phyloP scores from a whole-genome alignment of 2,329 filamentous ascomycete species.

The Claviceps paspali region DNA sequence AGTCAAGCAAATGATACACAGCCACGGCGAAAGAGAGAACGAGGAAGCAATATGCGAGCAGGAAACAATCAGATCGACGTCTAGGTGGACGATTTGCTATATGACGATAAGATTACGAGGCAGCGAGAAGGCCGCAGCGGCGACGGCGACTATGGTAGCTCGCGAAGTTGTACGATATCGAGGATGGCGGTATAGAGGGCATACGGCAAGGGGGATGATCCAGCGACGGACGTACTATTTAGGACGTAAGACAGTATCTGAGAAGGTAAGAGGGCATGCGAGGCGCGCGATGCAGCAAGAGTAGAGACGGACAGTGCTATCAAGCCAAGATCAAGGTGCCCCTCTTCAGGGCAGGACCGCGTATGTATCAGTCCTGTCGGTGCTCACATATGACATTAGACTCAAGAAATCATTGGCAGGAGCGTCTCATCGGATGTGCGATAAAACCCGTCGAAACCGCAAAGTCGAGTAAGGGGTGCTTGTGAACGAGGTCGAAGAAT shows the following conservation, averaged over 20 bases:
- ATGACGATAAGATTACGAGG: slow-evolving; percentile 3
- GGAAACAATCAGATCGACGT: background rate
- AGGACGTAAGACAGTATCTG: background rate
- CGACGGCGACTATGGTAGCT: background rate
- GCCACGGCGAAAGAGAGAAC: background rate
- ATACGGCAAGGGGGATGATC: background rate
- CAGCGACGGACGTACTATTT: background rate
- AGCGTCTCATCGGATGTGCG: background rate
- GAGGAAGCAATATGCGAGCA: background rate
- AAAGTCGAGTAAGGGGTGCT: background rate
- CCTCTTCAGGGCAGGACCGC: background rate
- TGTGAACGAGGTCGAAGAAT: background rate
- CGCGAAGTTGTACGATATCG: background rate
- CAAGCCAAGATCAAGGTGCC: background rate
- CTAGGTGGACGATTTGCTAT: slow-evolving; percentile 1
- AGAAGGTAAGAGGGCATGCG: background rate
- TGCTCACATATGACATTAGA: background rate
- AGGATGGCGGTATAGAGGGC: background rate
- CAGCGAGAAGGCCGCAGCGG: background rate
- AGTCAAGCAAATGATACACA: background rate
- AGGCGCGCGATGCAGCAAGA: background rate
- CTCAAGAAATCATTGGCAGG: background rate
- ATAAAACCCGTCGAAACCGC: background rate
- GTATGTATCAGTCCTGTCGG: background rate
- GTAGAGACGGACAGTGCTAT: slow-evolving; percentile 1